Percentiles rank a stretch among this genome's conserved stretches.
These are phyloP conservation scores for Paecilomyces sp. DNA, from an alignment of 2,329 filamentous ascomycete species.

Conservation along the genomic window DNA sequence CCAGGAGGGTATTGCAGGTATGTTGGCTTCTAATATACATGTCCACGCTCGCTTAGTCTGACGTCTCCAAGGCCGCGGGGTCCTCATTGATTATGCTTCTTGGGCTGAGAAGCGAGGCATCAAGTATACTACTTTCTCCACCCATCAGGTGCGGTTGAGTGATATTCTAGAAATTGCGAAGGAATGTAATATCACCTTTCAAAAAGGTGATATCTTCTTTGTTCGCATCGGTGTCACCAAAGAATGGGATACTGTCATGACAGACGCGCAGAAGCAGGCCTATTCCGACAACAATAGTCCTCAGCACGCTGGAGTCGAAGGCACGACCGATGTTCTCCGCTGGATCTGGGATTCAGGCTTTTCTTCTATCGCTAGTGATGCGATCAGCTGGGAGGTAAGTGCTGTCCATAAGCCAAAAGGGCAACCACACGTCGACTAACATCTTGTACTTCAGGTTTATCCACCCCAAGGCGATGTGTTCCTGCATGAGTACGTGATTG, in stretches of 20 bases:
- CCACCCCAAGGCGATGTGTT: slow-evolving; percentile 32
- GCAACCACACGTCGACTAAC: slow-evolving; percentile 4
- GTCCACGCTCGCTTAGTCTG: neutral
- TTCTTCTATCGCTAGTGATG: slow-evolving; percentile 52
- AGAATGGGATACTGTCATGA: slow-evolving; percentile 36
- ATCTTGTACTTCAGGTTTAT: slow-evolving; percentile 26
- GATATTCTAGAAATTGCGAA: slow-evolving; percentile 33
- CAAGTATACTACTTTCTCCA: slow-evolving; percentile 33
- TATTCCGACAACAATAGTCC: slow-evolving; percentile 31
- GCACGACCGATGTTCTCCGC: slow-evolving; percentile 42
- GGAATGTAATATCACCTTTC: slow-evolving; percentile 38
- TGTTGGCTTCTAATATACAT: neutral
- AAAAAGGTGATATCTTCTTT: slow-evolving; percentile 48
- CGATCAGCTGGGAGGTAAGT: slow-evolving; percentile 47
- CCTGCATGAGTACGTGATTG: slow-evolving; percentile 43
- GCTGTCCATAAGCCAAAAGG: neutral
- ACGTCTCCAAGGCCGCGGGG: slow-evolving; percentile 37
- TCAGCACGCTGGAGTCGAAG: slow-evolving; percentile 43
- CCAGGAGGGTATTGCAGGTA: slow-evolving; percentile 39
- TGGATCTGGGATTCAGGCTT: slow-evolving; percentile 56
- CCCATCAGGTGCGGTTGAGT: slow-evolving; percentile 30
- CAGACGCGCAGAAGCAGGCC: slow-evolving; percentile 19
- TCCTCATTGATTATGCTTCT: slow-evolving; percentile 45
- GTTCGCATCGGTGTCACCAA: slow-evolving; percentile 36
- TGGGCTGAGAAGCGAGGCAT: slow-evolving; percentile 38